Base-by-base conservation (phyloP, 306 rosid genomes). In the Ceratonia siliqua region DNA sequence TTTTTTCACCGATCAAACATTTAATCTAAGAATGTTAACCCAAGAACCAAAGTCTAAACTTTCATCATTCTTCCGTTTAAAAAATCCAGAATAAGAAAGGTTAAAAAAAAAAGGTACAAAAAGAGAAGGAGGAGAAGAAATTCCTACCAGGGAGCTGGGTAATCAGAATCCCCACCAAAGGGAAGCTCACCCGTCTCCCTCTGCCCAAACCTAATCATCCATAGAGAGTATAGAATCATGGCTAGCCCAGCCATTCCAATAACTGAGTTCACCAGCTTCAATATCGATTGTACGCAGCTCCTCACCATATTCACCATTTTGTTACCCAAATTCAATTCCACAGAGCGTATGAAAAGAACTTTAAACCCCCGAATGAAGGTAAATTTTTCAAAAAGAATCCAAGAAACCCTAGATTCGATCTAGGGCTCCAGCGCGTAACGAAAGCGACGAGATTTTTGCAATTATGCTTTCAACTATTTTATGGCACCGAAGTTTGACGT, bases 171-270 rank as follows among this genome's bases (percentile, higher is more conserved):
- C 25, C 82, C 73, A 48, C 15, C 88, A 77, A 87, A 84, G 12
- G 91, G 92, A 8, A 84, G 74, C 8, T 87, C 83, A 9, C 69
- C 91, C 65, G 42, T 81, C 9, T 83, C 55, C 62, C 87, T 84
- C 82, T 89, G 89, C 96, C 96, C 89, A 66, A 77, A 86, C 74
- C 89, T 88, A 74, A 92, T 78, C 87, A 92, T 79, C 98, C 98
- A 92, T 9, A 76, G 53, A 2, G 91, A 76, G 73, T 92, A 90
- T 43, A 89, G 62, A 77, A 87, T 80, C 87, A 85, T 81, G 83
- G 92, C 95, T 32, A 92, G 20, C 45, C 96, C 96, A 18, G 87
- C 89, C 93, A 93, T 87, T 49, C 89, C 95, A 62, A 78, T 86
- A 28, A 88, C 78, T 28, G 96, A 93, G 76, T 93, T 93, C 36